Base-by-base conservation (phyloP, 805 yeast genomes). In the Groenewaldozyma tartarivorans region DNA sequence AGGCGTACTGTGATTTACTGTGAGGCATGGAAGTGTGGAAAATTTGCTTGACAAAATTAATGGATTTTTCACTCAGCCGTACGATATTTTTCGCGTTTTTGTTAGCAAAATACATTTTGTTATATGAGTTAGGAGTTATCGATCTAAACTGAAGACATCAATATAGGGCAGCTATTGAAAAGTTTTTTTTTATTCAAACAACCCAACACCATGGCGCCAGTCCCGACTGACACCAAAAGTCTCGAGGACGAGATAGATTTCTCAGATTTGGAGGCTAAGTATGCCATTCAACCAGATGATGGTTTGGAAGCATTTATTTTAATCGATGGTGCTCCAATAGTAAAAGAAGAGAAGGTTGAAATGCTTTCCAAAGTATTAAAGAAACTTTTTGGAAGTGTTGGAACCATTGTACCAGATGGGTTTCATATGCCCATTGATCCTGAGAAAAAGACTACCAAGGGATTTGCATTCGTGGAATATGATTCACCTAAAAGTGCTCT, bases 241-340 rank as follows among this genome's bases (percentile, higher is more conserved):
- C 31, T 29, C 33, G 75, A 71, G 42, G 68, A 69, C 49, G 65
- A 64, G 16, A 67, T 81, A 44, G 82, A 80, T 51, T 87, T 84
- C 66, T 66, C 85, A 46, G 96, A 88, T 60, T 71, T 90, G 56
- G 96, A 90, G 61, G 77, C 72, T 43, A 69, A 84, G 63, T 86
- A 72, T 61, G 62, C 74, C 19, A 77, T 81, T 38, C 72, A 75
- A 42, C 76, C 72, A 40, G 76, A 74, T 39, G 65, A 71, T 43
- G 74, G 77, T 38, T 70, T 83, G 43, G 95, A 84, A 55, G 75
- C 75, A 55, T 87, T 76, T 57, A 77, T 90, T 43, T 83, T 90
- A 22, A 81, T 86, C 39, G 96, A 87, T 60, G 98, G 98, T 36
- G 88, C 95, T 7, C 99, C 99, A 51, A 70, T 86, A 47, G 95